Evolutionary conservation across 106 monocot species (phyloP), one percentile per base, ranked within the genome.

Genomic region (Agapanthus africanus): DNA sequence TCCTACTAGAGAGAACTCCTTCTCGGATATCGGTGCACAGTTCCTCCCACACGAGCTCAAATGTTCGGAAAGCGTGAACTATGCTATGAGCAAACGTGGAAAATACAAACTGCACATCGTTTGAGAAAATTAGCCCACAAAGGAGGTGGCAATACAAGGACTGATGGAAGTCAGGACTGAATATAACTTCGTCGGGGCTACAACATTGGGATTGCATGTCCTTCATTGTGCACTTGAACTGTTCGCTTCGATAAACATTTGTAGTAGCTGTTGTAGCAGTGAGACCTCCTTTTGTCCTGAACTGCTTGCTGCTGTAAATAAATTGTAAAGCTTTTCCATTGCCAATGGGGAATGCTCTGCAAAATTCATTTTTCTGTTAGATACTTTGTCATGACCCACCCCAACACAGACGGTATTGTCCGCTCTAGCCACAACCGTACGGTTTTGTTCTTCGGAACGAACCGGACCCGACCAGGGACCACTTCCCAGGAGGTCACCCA

Each of bases 31-130:
- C 84, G 4, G 72, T 65, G 52, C 85, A 81, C 9, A 88, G 68
- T 37, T 88, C 87, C 54, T 34, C 59, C 87, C 87, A 88, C 18
- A 79, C 21, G 16, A 70, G 73, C 39, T 81, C 73, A 1, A 88
- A 60, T 14, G 78, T 59, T 7, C 40, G 11, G 33, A 88, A 76
- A 32, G 80, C 87, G 6, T 88, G 81, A 40, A 88, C 78, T 28
- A 84, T 68, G 73, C 83, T 81, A 72, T 88, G 76, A 74, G 83
- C 83, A 44, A 88, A 88, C 25, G 87, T 78, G 36, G 87, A 88
- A 28, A 83, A 44, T 26, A 88, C 67, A 72, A 84, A 76, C 66
- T 84, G 74, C 4, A 88, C 78, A 21, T 84, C 25, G 33, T 81
- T 54, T 9, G 33, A 46, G 78, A 59, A 73, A 68, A 76, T 8